Base-by-base conservation (phyloP, 2,329 filamentous ascomycete genomes). In the Rhynchosporium secalis region DNA sequence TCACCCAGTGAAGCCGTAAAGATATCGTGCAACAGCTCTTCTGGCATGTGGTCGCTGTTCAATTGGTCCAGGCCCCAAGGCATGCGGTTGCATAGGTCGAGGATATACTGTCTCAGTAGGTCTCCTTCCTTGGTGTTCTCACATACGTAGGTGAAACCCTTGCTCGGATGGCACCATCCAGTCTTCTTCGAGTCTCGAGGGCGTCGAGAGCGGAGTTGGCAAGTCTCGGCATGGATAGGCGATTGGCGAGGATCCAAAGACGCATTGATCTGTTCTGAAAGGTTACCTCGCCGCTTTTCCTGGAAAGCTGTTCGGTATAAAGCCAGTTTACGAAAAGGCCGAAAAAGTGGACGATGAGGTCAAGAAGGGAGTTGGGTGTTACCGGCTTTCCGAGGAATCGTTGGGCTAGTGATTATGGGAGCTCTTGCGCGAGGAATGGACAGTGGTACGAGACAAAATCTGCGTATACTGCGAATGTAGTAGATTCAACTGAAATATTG, bases 241-340 rank as follows among this genome's bases (percentile, higher is more conserved):
- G n/a, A 0, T 56, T 40, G 1, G 56, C 61, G 15, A 63, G 10
- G 8, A 60, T 28, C 56, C 57, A 63, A 20, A 63, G 45, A 3
- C 40, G 51, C 28, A 60, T 56, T 3, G 49, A 13, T 45, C 51
- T 51, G 15, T 60, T 45, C 31, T 63, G 57, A 45, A 56, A 57
- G 5, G 56, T 43, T 38, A 57, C 43, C 10, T 52, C 31, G 4
- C 31, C n/a, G 12, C 33, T 9, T 13, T 52, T 56, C 12, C 60
- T 60, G 20, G 43, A 8, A 5, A 56, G 13, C 15, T 29, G n/a
- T 10, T 60, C 46, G 3, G 13, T 51, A n/a, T 60, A 38, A 1
- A 60, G 13, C 58, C 58, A 60, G 3, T 55, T 29, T 6, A 60
- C 31, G 29, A 60, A 43, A 1, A 60, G 28, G 2, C 58, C 48